These are phyloP conservation scores for Trapa bicornis DNA, from an alignment of 345 rosid species.

Conservation along the genomic window DNA sequence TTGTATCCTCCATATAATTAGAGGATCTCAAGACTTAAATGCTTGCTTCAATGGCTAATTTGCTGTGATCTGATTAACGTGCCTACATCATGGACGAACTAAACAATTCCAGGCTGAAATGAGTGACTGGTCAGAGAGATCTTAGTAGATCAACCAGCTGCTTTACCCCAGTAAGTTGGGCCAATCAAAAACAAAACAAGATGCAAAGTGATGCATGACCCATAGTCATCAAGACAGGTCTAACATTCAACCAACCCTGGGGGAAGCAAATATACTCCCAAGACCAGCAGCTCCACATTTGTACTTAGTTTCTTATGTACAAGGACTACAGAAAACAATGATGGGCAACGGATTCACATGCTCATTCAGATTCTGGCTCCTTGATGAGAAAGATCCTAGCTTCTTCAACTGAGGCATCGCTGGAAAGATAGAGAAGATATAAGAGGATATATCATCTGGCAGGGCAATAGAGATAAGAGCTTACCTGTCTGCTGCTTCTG, in stretches of 20 bases:
- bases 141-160: too few species aligned
- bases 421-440: conserved; percentile 17
- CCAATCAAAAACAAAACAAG: too few species aligned
- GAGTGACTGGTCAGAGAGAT: too few species aligned
- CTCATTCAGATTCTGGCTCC: conserved; percentile 7
- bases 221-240: too few species aligned
- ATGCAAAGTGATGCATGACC: too few species aligned
- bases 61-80: too few species aligned
- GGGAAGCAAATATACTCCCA: background rate
- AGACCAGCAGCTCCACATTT: background rate
- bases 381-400: conserved; percentile 32
- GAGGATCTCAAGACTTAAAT: too few species aligned
- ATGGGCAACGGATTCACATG: background rate
- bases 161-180: too few species aligned
- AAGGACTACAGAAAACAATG: background rate
- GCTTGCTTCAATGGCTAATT: too few species aligned
- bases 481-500: conserved; percentile 84
- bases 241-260: background rate
- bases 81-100: too few species aligned
- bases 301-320: background rate
- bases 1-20: too few species aligned
- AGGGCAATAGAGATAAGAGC: background rate
- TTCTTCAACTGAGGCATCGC: conserved; percentile 56
- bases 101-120: too few species aligned
- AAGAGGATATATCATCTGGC: background rate